Base-by-base conservation (phyloP, 805 yeast genomes). In the Pichia nanzhaoensis region DNA sequence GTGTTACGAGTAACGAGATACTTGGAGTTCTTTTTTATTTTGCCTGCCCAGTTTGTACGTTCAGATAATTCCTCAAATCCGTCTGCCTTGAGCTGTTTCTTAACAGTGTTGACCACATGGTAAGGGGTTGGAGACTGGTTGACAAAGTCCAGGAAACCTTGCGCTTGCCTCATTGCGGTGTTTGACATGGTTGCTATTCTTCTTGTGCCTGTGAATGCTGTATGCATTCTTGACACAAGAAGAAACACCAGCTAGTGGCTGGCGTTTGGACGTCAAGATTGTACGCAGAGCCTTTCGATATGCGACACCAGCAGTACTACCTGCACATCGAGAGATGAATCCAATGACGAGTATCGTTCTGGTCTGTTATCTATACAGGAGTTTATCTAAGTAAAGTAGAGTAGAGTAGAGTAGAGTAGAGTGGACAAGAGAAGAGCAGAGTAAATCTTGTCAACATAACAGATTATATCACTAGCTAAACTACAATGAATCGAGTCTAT, bases 121-220 rank as follows among this genome's bases (percentile, higher is more conserved):
- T 89, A 91, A 0, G 98, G 98, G 0, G 98, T 82, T 16, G 96
- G 98, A 0, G 95, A 83, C 3, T 74, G 70, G 66, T 88, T 88
- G 49, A 93, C 82, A 59, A 84, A 91, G 37, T 77, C 71, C 40
- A 90, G 69, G 57, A 90, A 87, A 39, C 82, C 86, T 51, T 71
- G 63, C 13, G 82, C 81, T 45, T 66, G 61, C 35, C 64, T 54
- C 19, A 68, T 53, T 12, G 57, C 44, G 21, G 47, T 46, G 52
- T 57, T 37, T 8, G 46, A 38, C 51, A 45, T 50, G 3, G 34
- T 39, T 8, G 27, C 12, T 39, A 39, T 24, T 10, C 28, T 10
- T 24, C 28, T 24, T 7, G 10, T 7, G 28, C 28, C 28, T 24
- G 6, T 24, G 28, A 24, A 24, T 24, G 28, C 10, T 24, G 28